Percentiles rank a stretch among this genome's conserved stretches.
These are phyloP conservation scores for Silybum marianum DNA, from an alignment of 129 eudicot genomes.

Conservation along the genomic window DNA sequence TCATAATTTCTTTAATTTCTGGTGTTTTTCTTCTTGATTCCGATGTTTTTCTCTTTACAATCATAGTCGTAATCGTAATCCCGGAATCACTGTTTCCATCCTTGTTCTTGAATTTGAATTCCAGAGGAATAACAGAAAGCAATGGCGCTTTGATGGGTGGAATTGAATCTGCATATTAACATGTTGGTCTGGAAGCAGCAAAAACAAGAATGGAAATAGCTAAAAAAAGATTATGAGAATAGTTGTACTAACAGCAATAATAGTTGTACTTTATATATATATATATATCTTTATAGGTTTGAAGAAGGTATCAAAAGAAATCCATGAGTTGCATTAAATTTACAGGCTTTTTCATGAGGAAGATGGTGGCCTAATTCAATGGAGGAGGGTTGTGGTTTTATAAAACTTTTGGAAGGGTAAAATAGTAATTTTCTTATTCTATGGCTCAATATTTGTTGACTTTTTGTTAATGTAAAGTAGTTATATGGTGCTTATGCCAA, in stretches of 20 bases:
- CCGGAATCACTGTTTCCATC: conserved; percentile 56
- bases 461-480: conserved; percentile 31
- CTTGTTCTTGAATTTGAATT: conserved; percentile 62
- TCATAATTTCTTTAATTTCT: neutral
- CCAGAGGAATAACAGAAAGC: conserved; percentile 15
- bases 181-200: conserved; percentile 55
- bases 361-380: conserved; percentile 32
- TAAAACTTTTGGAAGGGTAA: conserved; percentile 38
- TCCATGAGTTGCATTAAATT: conserved; percentile 85
- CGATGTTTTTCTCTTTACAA: neutral
- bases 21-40: neutral
- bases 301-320: conserved; percentile 55
- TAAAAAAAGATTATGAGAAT: conserved; percentile 8
- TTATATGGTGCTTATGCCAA: conserved; percentile 9
- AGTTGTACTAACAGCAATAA: conserved; percentile 26
- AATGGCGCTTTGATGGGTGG: neutral
- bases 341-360: conserved; percentile 37
- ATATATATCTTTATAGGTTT: conserved; percentile 24
- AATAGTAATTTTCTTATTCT: conserved; percentile 42
- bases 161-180: conserved; percentile 4
- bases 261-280: conserved; percentile 12
- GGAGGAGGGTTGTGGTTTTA: conserved; percentile 22
- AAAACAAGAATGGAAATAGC: conserved; percentile 80
- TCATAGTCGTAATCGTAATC: no score
- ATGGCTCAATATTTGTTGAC: conserved; percentile 23